A percentile compares a stretch with the other conserved stretches of the same genome.
phyloP scores from a whole-genome alignment of 192 early-diverging fungal genomes.

The Ambispora gerdemannii region DNA sequence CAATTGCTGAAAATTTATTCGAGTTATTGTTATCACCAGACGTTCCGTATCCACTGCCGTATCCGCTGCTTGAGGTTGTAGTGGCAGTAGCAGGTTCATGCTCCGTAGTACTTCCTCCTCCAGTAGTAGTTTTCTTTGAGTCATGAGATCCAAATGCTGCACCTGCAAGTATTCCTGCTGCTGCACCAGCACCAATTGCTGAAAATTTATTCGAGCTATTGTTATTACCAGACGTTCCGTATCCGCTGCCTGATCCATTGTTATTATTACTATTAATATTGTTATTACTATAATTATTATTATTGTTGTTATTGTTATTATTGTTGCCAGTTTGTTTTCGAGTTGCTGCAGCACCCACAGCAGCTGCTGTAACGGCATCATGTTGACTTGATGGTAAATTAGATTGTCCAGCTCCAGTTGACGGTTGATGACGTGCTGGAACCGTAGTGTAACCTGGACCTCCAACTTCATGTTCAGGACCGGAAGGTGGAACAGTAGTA shows the following conservation, averaged over 20 bases:
- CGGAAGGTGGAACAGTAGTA: neutral
- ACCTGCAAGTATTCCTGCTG: too few relatives aligned
- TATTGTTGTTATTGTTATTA: too few relatives aligned
- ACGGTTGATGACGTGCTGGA: neutral
- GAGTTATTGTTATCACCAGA: neutral
- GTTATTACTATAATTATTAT: too few relatives aligned
- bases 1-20: neutral
- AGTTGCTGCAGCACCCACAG: too few relatives aligned
- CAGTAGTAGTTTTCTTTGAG: too few relatives aligned
- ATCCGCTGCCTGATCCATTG: too few relatives aligned
- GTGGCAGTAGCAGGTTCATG: neutral
- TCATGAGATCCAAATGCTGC: too few relatives aligned
- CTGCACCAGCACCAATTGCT: neutral
- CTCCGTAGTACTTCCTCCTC: neutral
- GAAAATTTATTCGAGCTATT: neutral
- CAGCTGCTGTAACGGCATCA: neutral
- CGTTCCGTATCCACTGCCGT: too few relatives aligned
- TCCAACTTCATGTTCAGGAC: neutral
- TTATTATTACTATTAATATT: too few relatives aligned
- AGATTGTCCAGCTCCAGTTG: neutral
- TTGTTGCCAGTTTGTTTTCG: too few relatives aligned
- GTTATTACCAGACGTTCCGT: neutral
- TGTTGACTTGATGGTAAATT: neutral
- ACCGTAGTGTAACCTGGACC: neutral
- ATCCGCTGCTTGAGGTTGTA: neutral